Conservation (phyloP, 116 monocot species). For the Iris pallida region DNA sequence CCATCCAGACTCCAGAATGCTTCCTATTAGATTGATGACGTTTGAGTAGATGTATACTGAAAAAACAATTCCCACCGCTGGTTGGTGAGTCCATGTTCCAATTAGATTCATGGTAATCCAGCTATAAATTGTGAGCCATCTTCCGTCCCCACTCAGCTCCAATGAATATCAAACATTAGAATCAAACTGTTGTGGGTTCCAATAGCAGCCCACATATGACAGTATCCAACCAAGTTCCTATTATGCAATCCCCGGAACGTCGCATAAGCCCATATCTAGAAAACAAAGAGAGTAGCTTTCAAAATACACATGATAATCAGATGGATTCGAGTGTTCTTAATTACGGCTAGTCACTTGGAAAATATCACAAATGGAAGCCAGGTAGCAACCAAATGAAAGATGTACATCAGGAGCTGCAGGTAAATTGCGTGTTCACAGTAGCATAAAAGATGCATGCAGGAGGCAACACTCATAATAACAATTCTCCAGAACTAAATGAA, state of each 20-base stretch:
- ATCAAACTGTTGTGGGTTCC: neutral
- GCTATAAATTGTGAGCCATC: too few relatives aligned
- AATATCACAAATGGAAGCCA: too few relatives aligned
- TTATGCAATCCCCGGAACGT: constrained; percentile 42
- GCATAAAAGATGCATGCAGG: too few relatives aligned
- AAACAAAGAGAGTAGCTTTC: constrained; percentile 34
- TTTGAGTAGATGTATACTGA: neutral
- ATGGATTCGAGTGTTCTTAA: neutral
- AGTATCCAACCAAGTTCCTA: constrained; percentile 42
- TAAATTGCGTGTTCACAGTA: too few relatives aligned
- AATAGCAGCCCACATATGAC: constrained; percentile 2
- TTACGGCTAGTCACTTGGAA: neutral
- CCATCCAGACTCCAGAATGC: neutral
- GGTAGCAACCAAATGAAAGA: too few relatives aligned
- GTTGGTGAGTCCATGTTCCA: too few relatives aligned
- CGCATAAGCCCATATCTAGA: constrained; percentile 50
- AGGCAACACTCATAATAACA: too few relatives aligned
- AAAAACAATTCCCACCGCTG: neutral
- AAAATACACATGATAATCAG: constrained; percentile 13
- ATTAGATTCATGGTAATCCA: too few relatives aligned
- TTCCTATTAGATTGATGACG: neutral
- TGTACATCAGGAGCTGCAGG: too few relatives aligned
- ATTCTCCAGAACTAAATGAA: too few relatives aligned
- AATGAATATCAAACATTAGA: neutral
- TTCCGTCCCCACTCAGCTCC: neutral